Evolutionary conservation across 2,329 filamentous ascomycete species (phyloP).

Genomic region (Verticillium nonalfalfae): DNA sequence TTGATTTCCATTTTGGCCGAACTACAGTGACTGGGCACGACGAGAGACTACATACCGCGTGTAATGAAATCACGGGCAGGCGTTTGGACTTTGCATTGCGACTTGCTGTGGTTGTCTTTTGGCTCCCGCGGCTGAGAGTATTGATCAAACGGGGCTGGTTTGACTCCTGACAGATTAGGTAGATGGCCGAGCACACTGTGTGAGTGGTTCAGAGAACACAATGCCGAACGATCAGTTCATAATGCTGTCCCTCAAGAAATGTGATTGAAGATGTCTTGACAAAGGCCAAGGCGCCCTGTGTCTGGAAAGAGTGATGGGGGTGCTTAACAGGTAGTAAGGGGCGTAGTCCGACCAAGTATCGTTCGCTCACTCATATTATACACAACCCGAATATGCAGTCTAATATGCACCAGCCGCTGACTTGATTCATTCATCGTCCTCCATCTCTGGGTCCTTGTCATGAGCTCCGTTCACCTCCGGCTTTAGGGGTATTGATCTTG

Average conservation of each 20-base stretch:
- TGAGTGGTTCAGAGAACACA: no score
- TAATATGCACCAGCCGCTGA: background rate
- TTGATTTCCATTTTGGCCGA: background rate
- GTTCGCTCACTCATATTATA: background rate
- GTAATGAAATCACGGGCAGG: background rate
- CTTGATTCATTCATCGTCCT: constrained; percentile 1
- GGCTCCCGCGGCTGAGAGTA: background rate
- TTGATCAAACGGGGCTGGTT: no score
- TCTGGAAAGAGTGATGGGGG: background rate
- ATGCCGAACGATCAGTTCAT: no score
- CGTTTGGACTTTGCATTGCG: background rate
- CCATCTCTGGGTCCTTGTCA: constrained; percentile 15
- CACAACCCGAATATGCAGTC: background rate
- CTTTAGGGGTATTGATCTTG: constrained; percentile 30
- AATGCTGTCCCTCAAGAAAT: no score
- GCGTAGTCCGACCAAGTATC: background rate
- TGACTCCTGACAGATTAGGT: no score
- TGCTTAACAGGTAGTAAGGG: background rate
- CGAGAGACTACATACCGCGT: background rate
- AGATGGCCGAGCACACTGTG: no score
- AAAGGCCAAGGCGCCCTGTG: background rate
- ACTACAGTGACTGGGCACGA: background rate
- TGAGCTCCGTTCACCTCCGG: constrained; percentile 25
- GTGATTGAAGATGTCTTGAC: no score
- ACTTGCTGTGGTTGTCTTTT: background rate